Evolutionary conservation across 2,329 filamentous ascomycete genomes (phyloP), one percentile per base, ranked within the genome.

Genomic region (Penicillium sp.): DNA sequence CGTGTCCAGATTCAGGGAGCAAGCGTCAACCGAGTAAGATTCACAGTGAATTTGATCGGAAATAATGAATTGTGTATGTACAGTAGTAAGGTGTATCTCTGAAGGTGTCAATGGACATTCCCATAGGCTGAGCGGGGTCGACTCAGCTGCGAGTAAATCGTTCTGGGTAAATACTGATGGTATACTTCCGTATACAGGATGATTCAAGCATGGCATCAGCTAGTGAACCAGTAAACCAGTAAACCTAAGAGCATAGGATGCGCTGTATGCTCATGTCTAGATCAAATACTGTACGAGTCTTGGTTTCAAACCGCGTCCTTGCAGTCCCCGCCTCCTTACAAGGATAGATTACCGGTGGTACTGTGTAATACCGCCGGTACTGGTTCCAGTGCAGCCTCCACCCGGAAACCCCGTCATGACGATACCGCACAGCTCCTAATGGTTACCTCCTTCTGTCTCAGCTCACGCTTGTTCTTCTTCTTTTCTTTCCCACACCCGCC

Each of bases 401-500:
- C 62, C 57, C 39, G 46, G 48, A 54, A 60, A 61, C 48, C 55
- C 49, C 52, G 57, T 58, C 51, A 49, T 58, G 55, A 62, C 58
- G 56, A 52, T 64, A 66, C 62, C 62, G 56, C 59, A 64, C 63
- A 63, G 55, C 60, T 61, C 48, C 53, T n/a, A n/a, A n/a, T n/a
- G n/a, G n/a, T n/a, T n/a, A n/a, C n/a, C n/a, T 60, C 56, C 64
- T 66, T 64, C 61, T 58, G 57, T 63, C 62, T 64, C 60, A 64
- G 58, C 57, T 61, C 58, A 51, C 34, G 7, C 23, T 36, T 42
- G 55, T 55, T 61, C 58, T 54, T 68, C 65, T 63, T 64, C 66
- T 71, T 72, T 70, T 65, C 64, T 65, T 65, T 67, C 60, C 67
- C 71, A 73, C 71, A 75, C 67, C 70, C 69, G 70, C 66, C 70